phyloP scores from a whole-genome alignment of 2,329 filamentous ascomycete genomes.

The Verticillium nonalfalfae region DNA sequence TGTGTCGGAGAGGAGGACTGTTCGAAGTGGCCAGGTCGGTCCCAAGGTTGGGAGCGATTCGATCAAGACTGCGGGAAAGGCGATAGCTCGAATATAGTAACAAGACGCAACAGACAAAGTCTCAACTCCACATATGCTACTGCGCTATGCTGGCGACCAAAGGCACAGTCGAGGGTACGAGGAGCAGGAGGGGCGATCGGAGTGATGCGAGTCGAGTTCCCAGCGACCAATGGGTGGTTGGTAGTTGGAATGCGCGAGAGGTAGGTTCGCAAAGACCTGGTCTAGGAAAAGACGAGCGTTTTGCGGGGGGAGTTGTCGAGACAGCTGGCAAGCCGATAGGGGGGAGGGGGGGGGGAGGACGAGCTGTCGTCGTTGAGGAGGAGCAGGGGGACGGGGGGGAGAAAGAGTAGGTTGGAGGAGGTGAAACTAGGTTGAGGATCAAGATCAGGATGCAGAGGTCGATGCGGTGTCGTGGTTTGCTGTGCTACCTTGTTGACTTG shows the following conservation, averaged over 20 bases:
- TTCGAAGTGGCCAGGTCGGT: background rate
- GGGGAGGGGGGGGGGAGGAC: background rate
- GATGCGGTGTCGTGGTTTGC: background rate
- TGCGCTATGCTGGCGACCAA: background rate
- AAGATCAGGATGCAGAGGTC: slow-evolving; percentile 1
- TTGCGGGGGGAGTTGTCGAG: background rate
- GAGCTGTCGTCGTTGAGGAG: background rate
- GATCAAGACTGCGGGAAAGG: background rate
- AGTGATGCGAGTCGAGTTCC: background rate
- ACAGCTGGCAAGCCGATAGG: background rate
- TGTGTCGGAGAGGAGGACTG: background rate
- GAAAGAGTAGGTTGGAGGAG: slow-evolving; percentile 5
- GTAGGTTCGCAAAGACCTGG: background rate
- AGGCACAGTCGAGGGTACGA: background rate
- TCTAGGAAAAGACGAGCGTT: background rate
- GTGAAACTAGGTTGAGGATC: slow-evolving; percentile 11
- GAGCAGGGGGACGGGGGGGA: background rate
- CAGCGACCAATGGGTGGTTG: background rate
- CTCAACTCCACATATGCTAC: background rate
- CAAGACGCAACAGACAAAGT: background rate
- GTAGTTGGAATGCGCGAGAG: background rate
- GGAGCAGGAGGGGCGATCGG: background rate
- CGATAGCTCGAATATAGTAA: background rate
- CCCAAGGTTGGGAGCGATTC: background rate
- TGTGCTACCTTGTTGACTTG: background rate